A percentile compares a stretch with the other conserved stretches of the same genome.
Conservation (phyloP, 495 filamentous ascomycete genomes). For the Aspergillus diversus region DNA sequence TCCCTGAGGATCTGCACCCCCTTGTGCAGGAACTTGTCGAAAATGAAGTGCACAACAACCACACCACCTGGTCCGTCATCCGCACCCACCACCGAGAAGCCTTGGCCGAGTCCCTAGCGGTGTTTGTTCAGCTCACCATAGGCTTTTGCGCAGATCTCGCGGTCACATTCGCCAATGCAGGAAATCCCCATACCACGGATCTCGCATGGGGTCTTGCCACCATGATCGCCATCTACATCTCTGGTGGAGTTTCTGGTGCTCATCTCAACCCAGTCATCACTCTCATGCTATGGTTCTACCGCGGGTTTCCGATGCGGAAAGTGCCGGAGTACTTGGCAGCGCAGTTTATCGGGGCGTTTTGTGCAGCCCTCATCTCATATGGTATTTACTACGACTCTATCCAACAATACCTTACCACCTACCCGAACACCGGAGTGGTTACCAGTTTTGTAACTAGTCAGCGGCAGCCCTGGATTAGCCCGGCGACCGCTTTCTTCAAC, state of each 20-base stretch:
- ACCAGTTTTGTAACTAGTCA: constrained; percentile 45
- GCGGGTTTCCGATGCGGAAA: constrained; percentile 51
- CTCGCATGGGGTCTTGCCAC: constrained; percentile 61
- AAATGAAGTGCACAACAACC: constrained; percentile 52
- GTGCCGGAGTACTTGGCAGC: constrained; percentile 53
- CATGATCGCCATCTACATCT: constrained; percentile 62
- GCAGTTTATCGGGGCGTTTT: constrained; percentile 52
- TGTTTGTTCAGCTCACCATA: constrained; percentile 46
- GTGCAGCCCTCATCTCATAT: constrained; percentile 49
- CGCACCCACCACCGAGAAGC: constrained; percentile 54
- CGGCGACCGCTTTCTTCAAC: constrained; percentile 53
- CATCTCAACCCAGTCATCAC: constrained; percentile 58
- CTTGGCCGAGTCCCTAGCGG: constrained; percentile 54
- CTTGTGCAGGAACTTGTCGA: constrained; percentile 45
- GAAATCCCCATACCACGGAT: constrained; percentile 51
- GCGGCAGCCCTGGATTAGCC: constrained; percentile 47
- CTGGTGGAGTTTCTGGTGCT: constrained; percentile 58
- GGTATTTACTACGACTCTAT: constrained; percentile 56
- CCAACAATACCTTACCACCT: constrained; percentile 35
- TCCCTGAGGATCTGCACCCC: constrained; percentile 46
- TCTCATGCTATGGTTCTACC: constrained; percentile 52
- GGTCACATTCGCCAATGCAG: constrained; percentile 46
- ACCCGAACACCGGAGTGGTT: constrained; percentile 40
- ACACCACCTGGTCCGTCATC: constrained; percentile 57
- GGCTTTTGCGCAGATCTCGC: constrained; percentile 53